These are phyloP conservation scores for Saturnispora kantuleensis DNA, from an alignment of 805 yeast species.

Conservation along the genomic window DNA sequence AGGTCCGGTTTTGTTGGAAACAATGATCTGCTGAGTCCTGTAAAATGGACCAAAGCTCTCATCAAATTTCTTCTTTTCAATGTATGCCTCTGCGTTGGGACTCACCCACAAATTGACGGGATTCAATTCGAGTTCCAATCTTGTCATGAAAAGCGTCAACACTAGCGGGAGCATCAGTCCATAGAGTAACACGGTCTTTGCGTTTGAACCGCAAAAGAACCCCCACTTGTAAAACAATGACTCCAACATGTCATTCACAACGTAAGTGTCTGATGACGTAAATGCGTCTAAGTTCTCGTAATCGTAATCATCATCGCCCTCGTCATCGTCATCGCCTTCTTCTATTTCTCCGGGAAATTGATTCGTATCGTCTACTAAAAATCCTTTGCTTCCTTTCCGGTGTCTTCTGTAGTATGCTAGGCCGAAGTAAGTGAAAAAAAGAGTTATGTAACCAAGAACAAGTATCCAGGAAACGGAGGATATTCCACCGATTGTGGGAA, in stretches of 20 bases:
- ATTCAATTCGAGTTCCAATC: conserved; percentile 56
- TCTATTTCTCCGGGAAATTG: neutral
- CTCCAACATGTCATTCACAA: conserved; percentile 40
- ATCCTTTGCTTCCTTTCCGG: neutral
- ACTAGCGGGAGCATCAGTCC: conserved; percentile 33
- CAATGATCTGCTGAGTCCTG: conserved; percentile 74
- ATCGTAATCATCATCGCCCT: conserved; percentile 2
- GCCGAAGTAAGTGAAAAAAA: conserved; percentile 3
- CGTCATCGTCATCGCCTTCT: neutral
- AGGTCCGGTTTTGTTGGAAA: conserved; percentile 62
- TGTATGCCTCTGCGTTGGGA: conserved; percentile 56
- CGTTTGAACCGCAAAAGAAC: conserved; percentile 48
- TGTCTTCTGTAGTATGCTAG: neutral
- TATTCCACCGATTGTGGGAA: conserved; percentile 41
- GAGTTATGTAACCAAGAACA: conserved; percentile 34
- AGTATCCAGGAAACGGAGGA: conserved; percentile 70
- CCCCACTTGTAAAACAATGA: conserved; percentile 42
- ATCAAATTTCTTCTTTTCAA: conserved; percentile 64
- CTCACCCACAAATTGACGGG: conserved; percentile 91
- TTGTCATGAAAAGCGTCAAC: conserved; percentile 41
- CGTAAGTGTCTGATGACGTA: conserved; percentile 30
- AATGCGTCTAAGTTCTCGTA: conserved; percentile 7
- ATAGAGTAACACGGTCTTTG: conserved; percentile 40
- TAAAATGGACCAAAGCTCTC: conserved; percentile 84
- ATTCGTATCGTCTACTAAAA: conserved; percentile 11